These are phyloP conservation scores for Camellia sinensis DNA, from an alignment of 148 eudicot species.

Conservation along the genomic window DNA sequence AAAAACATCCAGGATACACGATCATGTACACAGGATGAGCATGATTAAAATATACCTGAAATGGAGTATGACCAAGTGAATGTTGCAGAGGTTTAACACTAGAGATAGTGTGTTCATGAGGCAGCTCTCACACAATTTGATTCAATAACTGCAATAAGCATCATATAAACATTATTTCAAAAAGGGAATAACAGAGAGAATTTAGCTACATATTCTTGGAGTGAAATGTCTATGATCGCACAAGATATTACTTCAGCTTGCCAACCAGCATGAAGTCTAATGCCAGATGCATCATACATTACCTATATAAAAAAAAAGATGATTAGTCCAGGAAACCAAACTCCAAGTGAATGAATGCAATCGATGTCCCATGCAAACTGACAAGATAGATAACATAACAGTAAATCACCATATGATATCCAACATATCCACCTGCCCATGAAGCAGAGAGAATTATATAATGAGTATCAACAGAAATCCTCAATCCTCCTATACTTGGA, in stretches of 20 bases:
- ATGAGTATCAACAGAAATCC: not conserved
- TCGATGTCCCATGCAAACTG: too few relatives aligned
- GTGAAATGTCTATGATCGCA: not conserved
- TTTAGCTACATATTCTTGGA: not conserved
- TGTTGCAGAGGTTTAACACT: slow-evolving; percentile 62
- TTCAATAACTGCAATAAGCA: slow-evolving; percentile 54
- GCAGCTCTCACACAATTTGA: slow-evolving; percentile 79
- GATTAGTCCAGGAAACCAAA: not conserved
- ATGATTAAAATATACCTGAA: slow-evolving; percentile 45
- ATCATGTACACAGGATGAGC: not conserved
- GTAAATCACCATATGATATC: not conserved
- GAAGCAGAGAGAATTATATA: not conserved
- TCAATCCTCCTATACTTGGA: not conserved
- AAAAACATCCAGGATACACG: too few relatives aligned
- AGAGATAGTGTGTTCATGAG: slow-evolving; percentile 71
- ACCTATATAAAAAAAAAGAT: slow-evolving; percentile 34
- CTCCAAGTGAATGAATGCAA: not conserved
- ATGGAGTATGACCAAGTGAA: slow-evolving; percentile 68
- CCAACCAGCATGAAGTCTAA: slow-evolving; percentile 86
- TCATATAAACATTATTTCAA: slow-evolving; percentile 32
- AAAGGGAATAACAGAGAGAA: not conserved
- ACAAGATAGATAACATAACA: not conserved
- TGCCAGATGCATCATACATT: slow-evolving; percentile 86
- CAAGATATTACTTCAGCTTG: slow-evolving; percentile 49
- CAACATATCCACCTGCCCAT: not conserved